Evolutionary conservation across 208 protist species (phyloP).

Genomic region (Trypanosoma congolense): DNA sequence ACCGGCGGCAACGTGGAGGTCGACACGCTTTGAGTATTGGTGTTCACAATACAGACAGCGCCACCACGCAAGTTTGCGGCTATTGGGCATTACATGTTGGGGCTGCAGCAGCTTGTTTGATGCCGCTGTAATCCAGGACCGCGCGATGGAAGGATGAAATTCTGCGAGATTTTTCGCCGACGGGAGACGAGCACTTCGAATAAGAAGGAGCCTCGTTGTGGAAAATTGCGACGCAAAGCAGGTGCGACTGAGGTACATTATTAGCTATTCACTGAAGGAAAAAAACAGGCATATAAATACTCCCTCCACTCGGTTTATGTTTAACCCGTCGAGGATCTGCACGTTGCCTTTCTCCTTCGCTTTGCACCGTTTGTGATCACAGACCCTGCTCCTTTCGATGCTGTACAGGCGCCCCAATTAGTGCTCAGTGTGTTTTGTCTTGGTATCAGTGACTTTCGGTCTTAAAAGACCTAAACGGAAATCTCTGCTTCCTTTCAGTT

Average conservation of each 20-base stretch:
- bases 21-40: conserved; percentile 66
- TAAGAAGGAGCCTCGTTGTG: neutral
- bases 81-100: conserved; percentile 59
- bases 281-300: no score
- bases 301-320: no score
- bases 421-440: no score
- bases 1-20: conserved; percentile 63
- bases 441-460: no score
- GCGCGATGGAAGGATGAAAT: conserved; percentile 63
- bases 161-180: conserved; percentile 27
- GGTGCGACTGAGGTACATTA: conserved; percentile 4
- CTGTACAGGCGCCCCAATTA: no score
- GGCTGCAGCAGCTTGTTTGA: conserved; percentile 83
- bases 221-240: conserved; percentile 9
- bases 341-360: no score
- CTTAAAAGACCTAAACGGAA: conserved; percentile 22
- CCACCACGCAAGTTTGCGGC: conserved; percentile 79
- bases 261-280: neutral
- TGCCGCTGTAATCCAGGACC: conserved; percentile 58
- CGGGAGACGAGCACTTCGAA: neutral
- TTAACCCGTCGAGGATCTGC: no score
- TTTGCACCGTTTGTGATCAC: no score
- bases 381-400: no score
- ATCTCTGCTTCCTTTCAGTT: neutral
- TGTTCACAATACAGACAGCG: conserved; percentile 52